Percentiles rank a stretch among this genome's conserved stretches.
phyloP scores from a whole-genome alignment of 139 green algal species.

The Chlamydomonas eustigma region DNA sequence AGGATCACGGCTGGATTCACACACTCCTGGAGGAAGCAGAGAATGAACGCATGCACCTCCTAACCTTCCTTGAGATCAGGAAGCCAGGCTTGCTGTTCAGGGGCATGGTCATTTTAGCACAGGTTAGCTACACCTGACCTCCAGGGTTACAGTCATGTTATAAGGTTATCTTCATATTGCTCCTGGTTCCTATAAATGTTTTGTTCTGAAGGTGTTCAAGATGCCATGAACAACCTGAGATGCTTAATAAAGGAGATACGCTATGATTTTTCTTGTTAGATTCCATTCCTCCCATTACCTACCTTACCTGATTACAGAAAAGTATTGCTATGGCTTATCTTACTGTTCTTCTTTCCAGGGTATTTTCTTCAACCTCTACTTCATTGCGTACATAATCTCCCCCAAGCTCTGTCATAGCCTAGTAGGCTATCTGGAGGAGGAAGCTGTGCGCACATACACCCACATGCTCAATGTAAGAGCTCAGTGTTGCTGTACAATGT shows the following conservation, averaged over 20 bases:
- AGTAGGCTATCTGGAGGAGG: conserved; percentile 86
- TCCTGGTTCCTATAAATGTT: too few species aligned
- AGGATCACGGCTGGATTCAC: conserved; percentile 69
- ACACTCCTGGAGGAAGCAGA: conserved; percentile 86
- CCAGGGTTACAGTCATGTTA: too few species aligned
- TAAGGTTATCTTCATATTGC: too few species aligned
- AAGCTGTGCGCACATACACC: conserved; percentile 94
- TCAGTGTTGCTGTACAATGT: too few species aligned
- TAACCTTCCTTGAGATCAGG: conserved; percentile 89
- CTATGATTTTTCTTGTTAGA: too few species aligned
- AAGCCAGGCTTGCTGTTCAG: conserved; percentile 76
- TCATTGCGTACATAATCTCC: conserved; percentile 75
- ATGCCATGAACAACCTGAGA: too few species aligned
- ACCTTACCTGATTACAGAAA: too few species aligned
- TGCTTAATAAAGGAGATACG: too few species aligned
- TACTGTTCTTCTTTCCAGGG: conserved; percentile 47
- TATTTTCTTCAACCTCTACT: conserved; percentile 87
- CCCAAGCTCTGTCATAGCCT: conserved; percentile 40
- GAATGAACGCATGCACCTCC: conserved; percentile 94
- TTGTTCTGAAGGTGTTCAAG: too few species aligned
- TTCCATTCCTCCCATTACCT: background rate
- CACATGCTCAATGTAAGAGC: conserved; percentile 40
- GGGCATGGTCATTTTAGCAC: conserved; percentile 46
- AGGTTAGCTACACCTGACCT: too few species aligned
- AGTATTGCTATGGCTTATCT: too few species aligned